Conservation (phyloP, 2,329 filamentous ascomycete species). For the Arthrinium phaeospermum region DNA sequence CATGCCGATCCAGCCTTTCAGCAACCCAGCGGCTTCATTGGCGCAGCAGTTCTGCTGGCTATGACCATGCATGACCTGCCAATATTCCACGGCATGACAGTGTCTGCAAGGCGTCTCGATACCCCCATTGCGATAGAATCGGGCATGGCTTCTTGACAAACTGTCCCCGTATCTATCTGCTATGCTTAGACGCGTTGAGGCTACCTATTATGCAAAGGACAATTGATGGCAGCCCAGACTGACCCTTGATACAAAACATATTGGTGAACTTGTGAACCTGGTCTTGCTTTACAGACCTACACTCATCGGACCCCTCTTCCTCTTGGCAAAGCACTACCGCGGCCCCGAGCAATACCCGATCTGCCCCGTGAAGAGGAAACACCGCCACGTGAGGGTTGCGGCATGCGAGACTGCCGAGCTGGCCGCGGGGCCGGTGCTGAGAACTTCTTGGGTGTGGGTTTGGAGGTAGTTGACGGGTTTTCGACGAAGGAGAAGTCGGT, state of each 20-base stretch:
- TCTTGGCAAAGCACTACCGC: constrained; percentile 54
- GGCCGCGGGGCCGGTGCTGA: constrained; percentile 49
- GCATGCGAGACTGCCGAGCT: constrained; percentile 57
- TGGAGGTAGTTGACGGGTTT: constrained; percentile 69
- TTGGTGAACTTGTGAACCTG: background rate
- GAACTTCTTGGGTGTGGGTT: constrained; percentile 52
- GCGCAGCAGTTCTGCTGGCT: background rate
- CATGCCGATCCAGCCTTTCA: background rate
- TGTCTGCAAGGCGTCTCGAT: background rate
- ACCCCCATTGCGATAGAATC: constrained; percentile 1
- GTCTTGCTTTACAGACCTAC: background rate
- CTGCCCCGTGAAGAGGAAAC: constrained; percentile 38
- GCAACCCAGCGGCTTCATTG: background rate
- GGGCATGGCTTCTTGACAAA: background rate
- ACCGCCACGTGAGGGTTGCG: constrained; percentile 49
- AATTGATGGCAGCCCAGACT: background rate
- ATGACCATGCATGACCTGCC: background rate
- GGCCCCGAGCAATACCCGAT: constrained; percentile 43
- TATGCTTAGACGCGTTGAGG: constrained; percentile 16
- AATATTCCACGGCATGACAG: background rate
- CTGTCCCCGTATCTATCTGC: background rate
- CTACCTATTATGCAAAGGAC: constrained; percentile 5
- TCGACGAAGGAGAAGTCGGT: constrained; percentile 92
- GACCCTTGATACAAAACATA: constrained; percentile 3
- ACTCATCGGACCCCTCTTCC: constrained; percentile 53